These are phyloP conservation scores for Trifolium subterraneum DNA, from an alignment of 306 rosid species.

Conservation along the genomic window DNA sequence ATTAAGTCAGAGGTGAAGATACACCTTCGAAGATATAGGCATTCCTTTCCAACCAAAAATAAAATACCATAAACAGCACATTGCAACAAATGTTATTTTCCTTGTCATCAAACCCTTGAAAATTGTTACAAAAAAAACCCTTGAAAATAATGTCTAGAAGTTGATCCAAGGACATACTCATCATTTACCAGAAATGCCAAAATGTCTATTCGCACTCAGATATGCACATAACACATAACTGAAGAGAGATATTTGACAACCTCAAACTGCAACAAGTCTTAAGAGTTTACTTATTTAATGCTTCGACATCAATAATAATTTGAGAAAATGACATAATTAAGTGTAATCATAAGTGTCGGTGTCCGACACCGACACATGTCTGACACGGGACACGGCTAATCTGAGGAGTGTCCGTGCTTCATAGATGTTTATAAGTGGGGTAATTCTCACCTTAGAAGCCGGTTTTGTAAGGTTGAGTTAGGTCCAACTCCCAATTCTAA, in stretches of 20 bases:
- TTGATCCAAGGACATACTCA: slow-evolving; percentile 5
- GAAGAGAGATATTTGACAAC: background rate
- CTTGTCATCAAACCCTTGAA: slow-evolving; percentile 31
- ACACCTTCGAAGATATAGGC: background rate
- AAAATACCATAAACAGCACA: background rate
- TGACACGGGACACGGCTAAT: too few relatives aligned
- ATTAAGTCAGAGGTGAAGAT: slow-evolving; percentile 5
- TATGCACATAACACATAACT: background rate
- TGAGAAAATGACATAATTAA: too few relatives aligned
- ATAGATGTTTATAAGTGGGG: too few relatives aligned
- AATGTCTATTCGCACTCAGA: background rate
- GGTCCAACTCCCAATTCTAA: too few relatives aligned
- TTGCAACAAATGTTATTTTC: slow-evolving; percentile 30
- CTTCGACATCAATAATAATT: too few relatives aligned
- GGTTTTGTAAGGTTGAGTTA: too few relatives aligned
- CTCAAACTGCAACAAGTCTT: background rate
- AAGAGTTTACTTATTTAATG: slow-evolving; percentile 16
- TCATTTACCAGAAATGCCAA: background rate
- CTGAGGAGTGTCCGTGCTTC: too few relatives aligned
- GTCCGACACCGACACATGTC: too few relatives aligned
- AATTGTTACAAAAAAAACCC: too few relatives aligned
- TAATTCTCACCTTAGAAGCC: too few relatives aligned
- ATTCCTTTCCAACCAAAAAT: background rate
- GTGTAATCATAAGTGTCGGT: too few relatives aligned
- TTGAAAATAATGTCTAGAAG: slow-evolving; percentile 12